Base-by-base conservation (phyloP, 768 basidiomycete genomes). In the Boletus vermiculosoides region DNA sequence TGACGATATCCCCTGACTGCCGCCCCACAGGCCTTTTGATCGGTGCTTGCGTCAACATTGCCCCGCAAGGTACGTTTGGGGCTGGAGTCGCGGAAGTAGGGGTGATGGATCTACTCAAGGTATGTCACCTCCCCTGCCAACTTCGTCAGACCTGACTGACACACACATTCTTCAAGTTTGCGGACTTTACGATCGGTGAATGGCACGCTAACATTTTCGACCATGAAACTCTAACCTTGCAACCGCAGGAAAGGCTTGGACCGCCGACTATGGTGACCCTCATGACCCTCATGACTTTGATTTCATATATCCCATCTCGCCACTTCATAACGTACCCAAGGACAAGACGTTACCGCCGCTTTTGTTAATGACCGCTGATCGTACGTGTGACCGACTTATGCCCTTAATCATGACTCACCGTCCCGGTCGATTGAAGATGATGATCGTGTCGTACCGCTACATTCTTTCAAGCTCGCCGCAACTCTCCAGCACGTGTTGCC, bases 371-470 rank as follows among this genome's bases (percentile, higher is more conserved):
- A 91, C 90, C n/a, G 89, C 87, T 18, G 90, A 90, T 69, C 88
- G 88, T 92, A 69, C 60, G 88, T 79, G 45, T 30, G 18, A 46
- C n/a, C 11, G 8, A 33, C 9, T 9, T 33, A 33, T 36, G 5
- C 20, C 18, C 36, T 23, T 20, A 7, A 51, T 39, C 10, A 30
- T 51, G 44, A 48, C 59, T 64, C 22, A 63, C 33, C 22, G 20
- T n/a, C 31, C 23, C 28, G 30, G 30, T 46, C 45, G 40, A 39
- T 22, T 33, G 13, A 63, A 90, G 89, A 90, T 59, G 91, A 92
- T 62, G 89, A 91, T 64, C 86, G 91, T 34, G 91, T 93, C n/a
- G 90, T 92, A 5, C 89, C 90, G 1, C 75, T 90, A 67, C 92
- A 92, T 71, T 89, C 90, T 10, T 92, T 89, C 81, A 94, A 94